phyloP scores from a whole-genome alignment of 2,329 filamentous ascomycete species.

The Fusarium buharicum region DNA sequence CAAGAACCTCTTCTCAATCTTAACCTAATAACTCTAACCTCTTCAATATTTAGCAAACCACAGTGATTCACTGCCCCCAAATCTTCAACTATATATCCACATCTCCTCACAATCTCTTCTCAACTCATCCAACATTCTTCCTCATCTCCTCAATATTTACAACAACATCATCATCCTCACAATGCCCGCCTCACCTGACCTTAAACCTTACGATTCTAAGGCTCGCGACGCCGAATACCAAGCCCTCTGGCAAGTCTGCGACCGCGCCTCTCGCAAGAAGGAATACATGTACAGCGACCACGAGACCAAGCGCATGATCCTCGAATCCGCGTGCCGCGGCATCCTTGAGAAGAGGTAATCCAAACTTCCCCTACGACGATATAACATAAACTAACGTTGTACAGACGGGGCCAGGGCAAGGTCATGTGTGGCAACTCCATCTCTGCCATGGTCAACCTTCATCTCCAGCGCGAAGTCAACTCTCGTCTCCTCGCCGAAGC shows the following conservation, averaged over 20 bases:
- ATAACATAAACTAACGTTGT: not conserved
- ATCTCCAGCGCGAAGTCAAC: conserved; percentile 31
- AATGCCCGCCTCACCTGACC: conserved; percentile 23
- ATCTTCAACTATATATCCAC: no score
- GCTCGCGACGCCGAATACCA: conserved; percentile 42
- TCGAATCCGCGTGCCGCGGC: conserved; percentile 4
- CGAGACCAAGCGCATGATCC: conserved; percentile 11
- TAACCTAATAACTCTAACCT: no score
- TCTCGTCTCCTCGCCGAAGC: conserved; percentile 2
- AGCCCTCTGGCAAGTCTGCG: conserved; percentile 41
- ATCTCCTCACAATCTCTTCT: no score
- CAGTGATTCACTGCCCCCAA: no score
- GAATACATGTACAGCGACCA: conserved; percentile 19
- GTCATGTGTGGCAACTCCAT: conserved; percentile 25
- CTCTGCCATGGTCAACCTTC: conserved; percentile 31
- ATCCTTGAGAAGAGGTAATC: conserved; percentile 31
- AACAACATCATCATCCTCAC: not conserved
- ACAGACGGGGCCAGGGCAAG: conserved; percentile 23
- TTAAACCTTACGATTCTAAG: conserved; percentile 2
- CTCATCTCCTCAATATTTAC: not conserved
- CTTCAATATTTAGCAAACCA: no score
- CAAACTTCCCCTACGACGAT: not conserved
- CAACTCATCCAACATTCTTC: not conserved
- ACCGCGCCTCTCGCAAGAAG: conserved; percentile 26
- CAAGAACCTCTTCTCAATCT: no score